Evolutionary conservation across 768 basidiomycete species (phyloP), one percentile per base, ranked within the genome.

Genomic region (Tubosaeta sp.): DNA sequence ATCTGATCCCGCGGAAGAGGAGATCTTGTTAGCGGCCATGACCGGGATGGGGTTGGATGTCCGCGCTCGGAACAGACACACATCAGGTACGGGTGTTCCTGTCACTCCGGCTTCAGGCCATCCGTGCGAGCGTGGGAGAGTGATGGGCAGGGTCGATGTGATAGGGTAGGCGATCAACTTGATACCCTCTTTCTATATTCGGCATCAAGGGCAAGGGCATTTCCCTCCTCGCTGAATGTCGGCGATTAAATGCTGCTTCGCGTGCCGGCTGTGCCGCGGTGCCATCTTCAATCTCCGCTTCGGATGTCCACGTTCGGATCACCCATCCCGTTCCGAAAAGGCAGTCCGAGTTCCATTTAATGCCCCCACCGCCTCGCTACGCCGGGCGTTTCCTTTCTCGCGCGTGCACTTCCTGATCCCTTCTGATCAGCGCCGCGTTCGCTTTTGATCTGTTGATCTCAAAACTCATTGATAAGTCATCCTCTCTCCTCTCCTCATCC

Each of bases 161-260:
- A 69, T 69, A 71, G 67, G 69, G 69, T 69, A 65, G 61, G 58
- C 58, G 67, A 69, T 69, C 67, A 65, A 67, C 59, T 59, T 69
- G 64, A 61, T 65, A 59, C 58, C 66, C 46, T 46, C 50, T 53
- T 29, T 29, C 29, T 9, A 29, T 6, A 29, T 6, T 6, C 5
- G 9, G 32, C 32, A 10, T 33, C n/a, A 2, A 37, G 61, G 61
- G 61, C 54, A 54, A 66, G 65, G 62, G 66, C 38, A 67, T 46
- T 37, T 44, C 42, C 25, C 9, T 43, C 42, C 46, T 62, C 66
- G 65, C 58, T 61, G 68, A 34, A 58, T 57, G 53, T 68, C 67
- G 66, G 63, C 67, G 66, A 67, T 63, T 68, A 42, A 69, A 68
- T 59, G 45, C 53, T 11, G 51, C 56, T 52, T 46, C 29, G 52